phyloP scores from a whole-genome alignment of 305 asterid species.

The Fraxinus paxiana region DNA sequence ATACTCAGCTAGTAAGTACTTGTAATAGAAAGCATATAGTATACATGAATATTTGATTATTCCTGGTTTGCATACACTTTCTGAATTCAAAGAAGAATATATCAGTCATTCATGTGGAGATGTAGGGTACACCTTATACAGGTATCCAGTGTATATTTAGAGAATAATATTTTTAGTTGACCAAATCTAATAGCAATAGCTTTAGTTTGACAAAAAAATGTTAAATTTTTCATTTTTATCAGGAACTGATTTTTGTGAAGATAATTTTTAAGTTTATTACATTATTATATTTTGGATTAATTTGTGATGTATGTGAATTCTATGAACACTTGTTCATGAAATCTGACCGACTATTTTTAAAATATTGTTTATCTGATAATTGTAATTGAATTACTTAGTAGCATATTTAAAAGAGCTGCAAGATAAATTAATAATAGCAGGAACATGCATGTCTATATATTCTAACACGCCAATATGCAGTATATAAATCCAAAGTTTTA shows the following conservation, averaged over 20 bases:
- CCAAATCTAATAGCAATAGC: background rate
- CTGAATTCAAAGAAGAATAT: background rate
- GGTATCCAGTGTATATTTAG: background rate
- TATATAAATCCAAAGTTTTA: background rate
- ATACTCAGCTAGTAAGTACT: background rate
- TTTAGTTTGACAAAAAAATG: background rate
- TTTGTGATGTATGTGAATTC: background rate
- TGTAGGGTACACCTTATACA: background rate
- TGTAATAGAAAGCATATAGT: background rate
- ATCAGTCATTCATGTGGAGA: background rate
- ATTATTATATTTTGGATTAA: background rate
- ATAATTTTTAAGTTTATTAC: background rate
- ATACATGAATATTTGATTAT: background rate
- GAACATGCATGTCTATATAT: background rate
- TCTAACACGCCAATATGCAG: background rate
- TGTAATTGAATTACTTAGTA: background rate
- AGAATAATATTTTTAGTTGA: background rate
- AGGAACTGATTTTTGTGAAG: background rate
- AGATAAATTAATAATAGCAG: background rate
- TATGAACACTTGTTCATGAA: background rate
- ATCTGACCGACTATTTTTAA: background rate
- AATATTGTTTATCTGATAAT: background rate
- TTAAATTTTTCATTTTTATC: background rate
- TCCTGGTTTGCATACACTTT: background rate
- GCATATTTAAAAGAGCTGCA: background rate